These are phyloP conservation scores for Tricholoma matsutake DNA, from an alignment of 768 basidiomycete genomes.

Conservation along the genomic window DNA sequence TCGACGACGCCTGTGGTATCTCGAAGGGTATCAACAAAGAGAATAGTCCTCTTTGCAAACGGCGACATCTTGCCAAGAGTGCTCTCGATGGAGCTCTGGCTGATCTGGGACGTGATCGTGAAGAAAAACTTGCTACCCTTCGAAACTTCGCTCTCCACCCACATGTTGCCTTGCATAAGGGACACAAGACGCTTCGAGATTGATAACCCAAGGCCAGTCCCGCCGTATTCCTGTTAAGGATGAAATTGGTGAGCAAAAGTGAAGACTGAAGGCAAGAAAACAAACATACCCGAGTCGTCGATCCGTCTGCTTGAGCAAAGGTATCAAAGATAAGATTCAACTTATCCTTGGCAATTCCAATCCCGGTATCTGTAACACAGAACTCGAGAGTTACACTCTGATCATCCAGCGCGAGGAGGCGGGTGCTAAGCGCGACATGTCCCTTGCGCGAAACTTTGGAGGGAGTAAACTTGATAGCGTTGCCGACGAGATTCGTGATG, in stretches of 20 bases:
- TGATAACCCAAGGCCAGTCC: conserved; percentile 92
- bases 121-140: conserved; percentile 97
- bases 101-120: conserved; percentile 86
- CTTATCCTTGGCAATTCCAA: conserved; percentile 98
- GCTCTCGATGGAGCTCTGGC: conserved; percentile 67
- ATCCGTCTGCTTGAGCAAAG: conserved; percentile 98
- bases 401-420: conserved; percentile 75
- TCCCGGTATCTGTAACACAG: conserved; percentile 96
- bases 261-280: no score
- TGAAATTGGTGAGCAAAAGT: conserved; percentile 7
- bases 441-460: conserved; percentile 76
- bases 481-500: conserved; percentile 92
- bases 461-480: conserved; percentile 97
- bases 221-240: conserved; percentile 80
- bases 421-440: conserved; percentile 85
- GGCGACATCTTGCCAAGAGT: conserved; percentile 79
- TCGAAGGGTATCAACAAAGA: conserved; percentile 85
- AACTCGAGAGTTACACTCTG: conserved; percentile 90
- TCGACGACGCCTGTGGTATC: conserved; percentile 76
- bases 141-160: conserved; percentile 94
- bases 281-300: conserved; percentile 75
- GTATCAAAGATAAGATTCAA: conserved; percentile 98
- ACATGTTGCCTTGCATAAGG: conserved; percentile 98
- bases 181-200: conserved; percentile 97
- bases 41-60: conserved; percentile 82